Evolutionary conservation across 352 stramenopile species (phyloP), one percentile per base, ranked within the genome.

Genomic region (Pythium phragmiticola): DNA sequence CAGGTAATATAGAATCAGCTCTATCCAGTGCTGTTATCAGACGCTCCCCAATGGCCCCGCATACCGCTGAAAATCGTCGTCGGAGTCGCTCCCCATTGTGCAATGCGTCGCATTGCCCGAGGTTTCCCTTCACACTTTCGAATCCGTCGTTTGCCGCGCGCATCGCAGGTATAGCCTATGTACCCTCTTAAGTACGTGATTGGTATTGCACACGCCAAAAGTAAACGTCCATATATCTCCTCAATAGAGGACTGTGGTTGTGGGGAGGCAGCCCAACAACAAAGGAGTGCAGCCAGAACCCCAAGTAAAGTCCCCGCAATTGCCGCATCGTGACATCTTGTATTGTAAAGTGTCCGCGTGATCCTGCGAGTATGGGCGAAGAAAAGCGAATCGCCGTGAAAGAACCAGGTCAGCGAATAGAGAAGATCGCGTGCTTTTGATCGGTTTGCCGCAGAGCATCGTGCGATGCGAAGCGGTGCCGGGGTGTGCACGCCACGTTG

Each of bases 61-160:
- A 51, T 69, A 88, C 81, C 77, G 72, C 73, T 78, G 75, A 66
- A 90, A 90, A 47, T 87, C 80, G 34, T 78, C 65, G 49, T 88
- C 77, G 53, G 76, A 86, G 59, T 87, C 77, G 57, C 73, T 77
- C 26, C 70, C 69, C 54, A 75, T 65, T 47, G 28, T 54, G 16
- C 21, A 4, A 4, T 53, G 12, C n/a, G 5, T 45, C 26, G 36
- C 61, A 68, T 69, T 60, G 64, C 46, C 50, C 17, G 23, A 45
- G 33, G 63, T 68, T 60, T 54, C 45, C 33, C 39, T 49, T 49
- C 43, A 45, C 13, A 41, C 60, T 66, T 63, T 63, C 61, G 46
- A 63, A 62, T 21, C 14, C 19, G 37, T 5, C 21, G 19, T 30
- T 42, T 58, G n/a, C 13, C 34, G 36, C 34, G 36, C 41, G 12